Evolutionary conservation across 352 stramenopile genomes (phyloP), one percentile per base, ranked within the genome.

Genomic region (Pythium utonaiense): DNA sequence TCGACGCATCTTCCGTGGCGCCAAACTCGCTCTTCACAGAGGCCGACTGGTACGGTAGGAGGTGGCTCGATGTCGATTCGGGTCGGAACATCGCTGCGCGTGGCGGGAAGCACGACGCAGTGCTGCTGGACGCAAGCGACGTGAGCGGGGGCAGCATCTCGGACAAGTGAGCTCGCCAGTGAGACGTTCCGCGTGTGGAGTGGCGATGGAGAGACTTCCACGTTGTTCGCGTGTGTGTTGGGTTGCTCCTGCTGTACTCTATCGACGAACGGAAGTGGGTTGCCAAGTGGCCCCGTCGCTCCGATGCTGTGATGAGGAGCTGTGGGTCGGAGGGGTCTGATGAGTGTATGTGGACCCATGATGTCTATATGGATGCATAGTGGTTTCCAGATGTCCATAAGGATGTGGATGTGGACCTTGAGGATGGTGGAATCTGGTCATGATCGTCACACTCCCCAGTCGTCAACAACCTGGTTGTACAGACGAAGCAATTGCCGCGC

Each of bases 391-490:
- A n/a, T n/a, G n/a, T n/a, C n/a, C n/a, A n/a, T 41, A 16, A 22
- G 36, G 47, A 61, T 41, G 7, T 59, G 3, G 19, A 52, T 24
- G 12, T 52, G 38, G 40, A 60, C 14, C 22, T 44, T 50, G 12
- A 30, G 36, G 53, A 52, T n/a, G 52, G 3, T 25, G 14, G 33
- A 30, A 31, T 25, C 10, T 14, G 36, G 40, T 31, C 40, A 33
- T 52, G 53, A 40, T 60, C 53, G 53, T 60, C 53, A 60, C 22
- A 44, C 53, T 41, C 52, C 19, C 40, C 38, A 41, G 53, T 60
- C 53, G 53, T 60, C 53, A 60, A 17, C 36, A 44, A 44, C 13
- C 13, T 6, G 34, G 12, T 14, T 22, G 36, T n/a, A 22, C 36
- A 44, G 36, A 44, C 36, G 36, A n/a, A 44, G 36, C 36, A 44